Conservation (phyloP, 164 flowering plant genomes). For the Umbilicus rupestris region DNA sequence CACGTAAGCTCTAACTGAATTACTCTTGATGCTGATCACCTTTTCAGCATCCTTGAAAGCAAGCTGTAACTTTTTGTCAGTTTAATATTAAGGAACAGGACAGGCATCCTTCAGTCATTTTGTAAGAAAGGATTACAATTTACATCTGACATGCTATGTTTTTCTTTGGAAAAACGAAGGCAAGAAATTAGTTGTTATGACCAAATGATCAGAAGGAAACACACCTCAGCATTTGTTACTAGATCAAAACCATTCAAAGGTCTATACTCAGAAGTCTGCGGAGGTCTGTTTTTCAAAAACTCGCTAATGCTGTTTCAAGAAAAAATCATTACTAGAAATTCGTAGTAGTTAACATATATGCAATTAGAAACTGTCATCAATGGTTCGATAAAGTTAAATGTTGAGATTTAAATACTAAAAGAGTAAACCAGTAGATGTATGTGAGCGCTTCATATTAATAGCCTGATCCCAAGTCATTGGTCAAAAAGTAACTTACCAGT, state of each 20-base stretch:
- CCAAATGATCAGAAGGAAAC: neutral
- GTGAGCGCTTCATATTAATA: neutral
- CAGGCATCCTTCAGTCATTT: neutral
- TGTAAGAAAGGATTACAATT: neutral
- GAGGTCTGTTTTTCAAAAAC: conserved; percentile 2
- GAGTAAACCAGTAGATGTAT: neutral
- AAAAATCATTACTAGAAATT: neutral
- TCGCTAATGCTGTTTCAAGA: neutral
- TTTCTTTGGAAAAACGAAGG: neutral
- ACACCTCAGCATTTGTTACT: conserved; percentile 2
- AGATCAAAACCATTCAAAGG: conserved; percentile 4
- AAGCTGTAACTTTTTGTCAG: conserved; percentile 2
- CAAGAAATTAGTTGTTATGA: neutral
- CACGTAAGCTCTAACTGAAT: neutral
- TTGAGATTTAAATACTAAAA: neutral
- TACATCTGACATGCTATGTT: neutral
- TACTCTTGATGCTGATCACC: conserved; percentile 3
- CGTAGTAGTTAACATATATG: neutral
- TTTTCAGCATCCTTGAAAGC: conserved; percentile 11
- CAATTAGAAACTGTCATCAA: neutral
- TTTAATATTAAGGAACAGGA: neutral
- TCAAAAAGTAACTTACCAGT: neutral
- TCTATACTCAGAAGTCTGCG: neutral
- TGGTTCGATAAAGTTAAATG: no score
- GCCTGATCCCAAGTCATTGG: neutral